phyloP scores from a whole-genome alignment of 345 rosid species.

The Erodium maritimum region DNA sequence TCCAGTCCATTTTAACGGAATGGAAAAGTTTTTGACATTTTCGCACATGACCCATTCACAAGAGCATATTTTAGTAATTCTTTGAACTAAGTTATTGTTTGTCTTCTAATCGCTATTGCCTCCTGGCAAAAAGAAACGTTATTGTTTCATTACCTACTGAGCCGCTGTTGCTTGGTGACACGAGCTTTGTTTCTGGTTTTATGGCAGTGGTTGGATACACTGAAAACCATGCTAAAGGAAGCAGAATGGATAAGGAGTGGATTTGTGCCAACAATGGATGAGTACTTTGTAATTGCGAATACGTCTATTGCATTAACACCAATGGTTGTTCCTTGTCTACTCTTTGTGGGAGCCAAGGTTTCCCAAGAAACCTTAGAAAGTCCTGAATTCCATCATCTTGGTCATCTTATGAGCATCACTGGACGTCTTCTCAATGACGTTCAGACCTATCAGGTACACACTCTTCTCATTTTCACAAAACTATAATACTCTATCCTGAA shows the following conservation, averaged over 20 bases:
- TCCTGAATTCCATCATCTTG: conserved; percentile 33
- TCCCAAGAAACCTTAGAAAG: conserved; percentile 28
- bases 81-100: no score
- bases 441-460: conserved; percentile 46
- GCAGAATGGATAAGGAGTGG: conserved; percentile 44
- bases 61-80: no score
- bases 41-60: no score
- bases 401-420: conserved; percentile 46
- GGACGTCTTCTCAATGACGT: conserved; percentile 86
- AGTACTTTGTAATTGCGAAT: conserved; percentile 60
- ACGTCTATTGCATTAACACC: conserved; percentile 78
- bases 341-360: conserved; percentile 58
- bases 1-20: no score
- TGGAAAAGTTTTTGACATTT: no score
- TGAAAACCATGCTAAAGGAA: conserved; percentile 57
- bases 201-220: conserved; percentile 71
- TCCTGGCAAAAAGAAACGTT: no score
- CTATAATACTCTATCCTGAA: no score
- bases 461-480: no score
- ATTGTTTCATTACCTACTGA: no score
- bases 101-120: no score
- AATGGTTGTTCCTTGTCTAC: conserved; percentile 61
- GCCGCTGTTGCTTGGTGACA: no score
- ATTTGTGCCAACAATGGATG: conserved; percentile 44
- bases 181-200: background rate